Conservation (phyloP, 129 eudicot species). For the Artemisia annua region DNA sequence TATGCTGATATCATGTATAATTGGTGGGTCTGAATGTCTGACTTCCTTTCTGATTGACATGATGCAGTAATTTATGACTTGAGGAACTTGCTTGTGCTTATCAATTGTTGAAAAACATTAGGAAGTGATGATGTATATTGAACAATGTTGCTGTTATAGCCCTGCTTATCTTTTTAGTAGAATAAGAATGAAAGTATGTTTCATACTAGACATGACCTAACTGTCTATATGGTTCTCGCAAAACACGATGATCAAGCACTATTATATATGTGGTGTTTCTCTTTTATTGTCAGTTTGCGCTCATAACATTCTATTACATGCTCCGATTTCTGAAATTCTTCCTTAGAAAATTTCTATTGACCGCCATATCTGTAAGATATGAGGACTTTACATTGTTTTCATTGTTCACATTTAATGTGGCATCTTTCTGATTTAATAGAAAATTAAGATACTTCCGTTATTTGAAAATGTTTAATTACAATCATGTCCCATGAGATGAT, state of each 20-base stretch:
- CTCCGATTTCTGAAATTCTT: background rate
- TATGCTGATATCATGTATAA: background rate
- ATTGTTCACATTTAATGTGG: too few relatives aligned
- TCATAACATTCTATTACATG: background rate
- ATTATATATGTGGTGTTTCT: background rate
- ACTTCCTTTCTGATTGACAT: background rate
- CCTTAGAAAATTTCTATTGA: too few relatives aligned
- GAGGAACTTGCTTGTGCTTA: background rate
- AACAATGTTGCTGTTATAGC: background rate
- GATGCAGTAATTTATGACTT: background rate
- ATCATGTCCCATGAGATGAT: too few relatives aligned
- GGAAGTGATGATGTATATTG: background rate
- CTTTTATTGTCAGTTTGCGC: background rate
- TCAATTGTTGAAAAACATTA: background rate
- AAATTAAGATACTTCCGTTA: background rate
- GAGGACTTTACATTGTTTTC: too few relatives aligned
- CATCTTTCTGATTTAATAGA: too few relatives aligned
- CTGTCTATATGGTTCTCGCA: background rate
- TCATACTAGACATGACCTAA: background rate
- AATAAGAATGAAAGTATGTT: background rate
- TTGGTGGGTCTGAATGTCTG: constrained; percentile 3
- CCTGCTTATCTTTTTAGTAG: background rate
- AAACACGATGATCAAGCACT: constrained; percentile 5
- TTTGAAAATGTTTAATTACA: too few relatives aligned
- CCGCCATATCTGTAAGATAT: too few relatives aligned